Conservation (phyloP, 768 basidiomycete species). For the Tylopilus sp. region DNA sequence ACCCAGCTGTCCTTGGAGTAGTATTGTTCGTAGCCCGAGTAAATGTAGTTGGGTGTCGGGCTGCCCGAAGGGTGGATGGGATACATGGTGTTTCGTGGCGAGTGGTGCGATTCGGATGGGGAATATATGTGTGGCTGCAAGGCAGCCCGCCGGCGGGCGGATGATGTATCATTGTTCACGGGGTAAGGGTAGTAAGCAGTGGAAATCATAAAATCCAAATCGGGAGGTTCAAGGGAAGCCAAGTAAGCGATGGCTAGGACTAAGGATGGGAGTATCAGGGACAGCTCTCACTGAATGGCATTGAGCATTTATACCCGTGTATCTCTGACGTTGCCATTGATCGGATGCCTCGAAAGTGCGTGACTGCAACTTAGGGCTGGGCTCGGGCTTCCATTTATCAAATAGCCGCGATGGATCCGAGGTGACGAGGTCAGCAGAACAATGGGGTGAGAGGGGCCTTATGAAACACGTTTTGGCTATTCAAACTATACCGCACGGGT, state of each 20-base stretch:
- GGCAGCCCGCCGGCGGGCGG: constrained; percentile 15
- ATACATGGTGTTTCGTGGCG: constrained; percentile 26
- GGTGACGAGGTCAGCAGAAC: constrained; percentile 17
- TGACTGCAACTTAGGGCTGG: constrained; percentile 29
- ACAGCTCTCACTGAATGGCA: constrained; percentile 17
- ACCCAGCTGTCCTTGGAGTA: constrained; percentile 22
- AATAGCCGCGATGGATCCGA: constrained; percentile 28
- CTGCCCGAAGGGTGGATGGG: constrained; percentile 20
- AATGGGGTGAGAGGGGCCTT: constrained; percentile 24
- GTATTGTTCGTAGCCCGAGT: constrained; percentile 22
- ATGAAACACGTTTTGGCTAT: constrained; percentile 33
- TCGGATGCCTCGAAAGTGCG: constrained; percentile 30
- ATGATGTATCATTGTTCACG: constrained; percentile 19
- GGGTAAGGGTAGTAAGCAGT: constrained; percentile 28
- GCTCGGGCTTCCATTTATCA: constrained; percentile 33
- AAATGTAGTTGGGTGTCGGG: constrained; percentile 21
- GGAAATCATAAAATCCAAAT: constrained; percentile 32
- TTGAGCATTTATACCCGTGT: constrained; percentile 31
- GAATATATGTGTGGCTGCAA: constrained; percentile 33
- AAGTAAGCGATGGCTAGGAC: constrained; percentile 18
- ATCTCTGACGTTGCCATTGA: constrained; percentile 30
- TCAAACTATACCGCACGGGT: constrained; percentile 12
- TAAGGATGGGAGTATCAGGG: constrained; percentile 29
- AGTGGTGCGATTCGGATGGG: constrained; percentile 21
- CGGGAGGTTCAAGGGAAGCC: constrained; percentile 1